Conservation (phyloP, 306 rosid genomes). For the Fagus crenata region DNA sequence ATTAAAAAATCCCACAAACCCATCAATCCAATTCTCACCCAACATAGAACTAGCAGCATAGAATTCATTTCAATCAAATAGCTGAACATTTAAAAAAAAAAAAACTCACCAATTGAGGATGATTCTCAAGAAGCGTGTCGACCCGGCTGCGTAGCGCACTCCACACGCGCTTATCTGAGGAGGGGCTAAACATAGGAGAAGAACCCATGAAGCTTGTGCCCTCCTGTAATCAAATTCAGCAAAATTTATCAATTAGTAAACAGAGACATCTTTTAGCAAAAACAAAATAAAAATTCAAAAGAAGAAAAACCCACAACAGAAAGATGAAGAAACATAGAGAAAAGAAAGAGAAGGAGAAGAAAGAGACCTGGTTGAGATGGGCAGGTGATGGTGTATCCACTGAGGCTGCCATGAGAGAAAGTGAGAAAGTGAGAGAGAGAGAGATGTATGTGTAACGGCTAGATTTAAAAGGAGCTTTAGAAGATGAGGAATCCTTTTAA, state of each 20-base stretch:
- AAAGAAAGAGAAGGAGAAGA: conserved; percentile 8
- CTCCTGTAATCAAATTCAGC: conserved; percentile 28
- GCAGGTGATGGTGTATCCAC: conserved; percentile 48
- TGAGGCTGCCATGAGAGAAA: conserved; percentile 50
- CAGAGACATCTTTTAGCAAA: neutral
- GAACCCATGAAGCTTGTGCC: conserved; percentile 32
- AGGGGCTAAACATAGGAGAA: conserved; percentile 60
- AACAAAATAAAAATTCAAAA: neutral
- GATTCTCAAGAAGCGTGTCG: conserved; percentile 48
- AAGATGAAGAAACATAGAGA: neutral
- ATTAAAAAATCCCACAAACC: neutral
- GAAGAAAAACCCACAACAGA: neutral
- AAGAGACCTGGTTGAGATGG: conserved; percentile 49
- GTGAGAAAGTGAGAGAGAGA: conserved; percentile 11
- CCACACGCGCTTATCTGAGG: conserved; percentile 84
- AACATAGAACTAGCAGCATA: neutral
- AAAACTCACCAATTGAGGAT: conserved; percentile 34
- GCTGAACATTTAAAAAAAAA: neutral
- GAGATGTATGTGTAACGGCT: conserved; percentile 59
- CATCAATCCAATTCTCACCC: neutral
- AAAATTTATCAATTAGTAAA: neutral
- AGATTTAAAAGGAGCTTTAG: conserved; percentile 44
- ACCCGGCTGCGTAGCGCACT: conserved; percentile 55
- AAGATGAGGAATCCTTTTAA: neutral
- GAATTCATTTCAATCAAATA: neutral